Base-by-base conservation (phyloP, 176 grass and related monocot species). In the Oropetium thomaeum region DNA sequence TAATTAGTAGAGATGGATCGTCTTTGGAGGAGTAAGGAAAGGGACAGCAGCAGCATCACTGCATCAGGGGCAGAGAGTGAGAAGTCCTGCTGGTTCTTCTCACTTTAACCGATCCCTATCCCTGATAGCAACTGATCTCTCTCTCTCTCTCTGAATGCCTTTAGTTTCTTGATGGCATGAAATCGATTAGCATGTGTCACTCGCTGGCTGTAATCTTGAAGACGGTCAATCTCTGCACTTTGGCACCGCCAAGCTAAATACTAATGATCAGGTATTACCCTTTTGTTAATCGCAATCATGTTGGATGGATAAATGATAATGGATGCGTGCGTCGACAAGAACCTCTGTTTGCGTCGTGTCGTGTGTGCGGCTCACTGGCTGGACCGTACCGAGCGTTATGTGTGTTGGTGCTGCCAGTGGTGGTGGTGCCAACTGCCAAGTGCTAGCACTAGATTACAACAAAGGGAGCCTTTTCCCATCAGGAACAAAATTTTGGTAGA, bases 81-180 rank as follows among this genome's bases (percentile, higher is more conserved):
- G 4, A 44, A 68, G 42, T 68, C 53, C 11, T n/a, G n/a, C n/a
- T n/a, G 20, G 25, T 8, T n/a, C n/a, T n/a, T n/a, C n/a, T 11
- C 42, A 68, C 83, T 63, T 37, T 7, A 79, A 44, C 22, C 67
- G 70, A 87, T 83, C 69, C 67, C 62, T 63, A 72, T 67, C 58
- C 55, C 62, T 43, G 62, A 79, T 83, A 83, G 44, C 66, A 43
- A 60, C 26, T 67, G 39, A 33, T 67, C 28, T 80, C 37, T 49
- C 25, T 29, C 45, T 1, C 23, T 12, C 23, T 22, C 10, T 7
- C 20, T 7, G n/a, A n/a, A n/a, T n/a, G n/a, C n/a, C n/a, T n/a
- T n/a, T n/a, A n/a, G n/a, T n/a, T 31, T 65, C 52, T 44, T 58
- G 28, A 65, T 52, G 69, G 25, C 65, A 63, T 51, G 43, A 27